Conservation (phyloP, 169 alveolate species). For the Pseudocohnilembus persalinus region DNA sequence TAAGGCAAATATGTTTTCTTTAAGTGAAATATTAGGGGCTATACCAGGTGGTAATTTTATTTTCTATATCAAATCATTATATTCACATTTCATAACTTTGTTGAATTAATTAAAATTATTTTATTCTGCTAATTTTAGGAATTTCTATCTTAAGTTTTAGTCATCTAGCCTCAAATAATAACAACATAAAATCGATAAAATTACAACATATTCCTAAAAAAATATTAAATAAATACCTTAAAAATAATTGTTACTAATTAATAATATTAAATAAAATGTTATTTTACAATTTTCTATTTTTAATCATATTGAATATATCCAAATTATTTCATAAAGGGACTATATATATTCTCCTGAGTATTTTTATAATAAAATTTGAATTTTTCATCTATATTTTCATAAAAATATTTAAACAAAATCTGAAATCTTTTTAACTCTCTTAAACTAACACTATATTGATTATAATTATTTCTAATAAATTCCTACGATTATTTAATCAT, state of each 20-base stretch:
- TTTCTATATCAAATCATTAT: neutral
- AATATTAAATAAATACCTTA: no score
- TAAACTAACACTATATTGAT: constrained; percentile 9
- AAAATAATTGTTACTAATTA: no score
- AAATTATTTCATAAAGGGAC: neutral
- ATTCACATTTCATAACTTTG: neutral
- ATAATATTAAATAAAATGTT: no score
- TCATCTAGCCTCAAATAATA: neutral
- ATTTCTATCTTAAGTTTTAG: neutral
- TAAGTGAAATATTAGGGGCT: neutral
- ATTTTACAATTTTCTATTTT: neutral
- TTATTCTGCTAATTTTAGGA: neutral
- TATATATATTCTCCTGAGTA: neutral
- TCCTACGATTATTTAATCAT: neutral
- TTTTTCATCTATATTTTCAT: neutral
- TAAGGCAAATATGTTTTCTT: constrained; percentile 46
- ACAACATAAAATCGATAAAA: neutral
- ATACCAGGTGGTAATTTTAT: neutral
- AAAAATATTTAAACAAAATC: neutral
- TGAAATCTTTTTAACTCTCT: constrained; percentile 6
- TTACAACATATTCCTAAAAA: neutral
- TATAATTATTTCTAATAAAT: neutral
- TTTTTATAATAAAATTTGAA: neutral
- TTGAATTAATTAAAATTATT: neutral
- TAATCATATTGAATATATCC: neutral